Conservation (phyloP, 2,329 filamentous ascomycete genomes). For the Colletotrichum sp. region DNA sequence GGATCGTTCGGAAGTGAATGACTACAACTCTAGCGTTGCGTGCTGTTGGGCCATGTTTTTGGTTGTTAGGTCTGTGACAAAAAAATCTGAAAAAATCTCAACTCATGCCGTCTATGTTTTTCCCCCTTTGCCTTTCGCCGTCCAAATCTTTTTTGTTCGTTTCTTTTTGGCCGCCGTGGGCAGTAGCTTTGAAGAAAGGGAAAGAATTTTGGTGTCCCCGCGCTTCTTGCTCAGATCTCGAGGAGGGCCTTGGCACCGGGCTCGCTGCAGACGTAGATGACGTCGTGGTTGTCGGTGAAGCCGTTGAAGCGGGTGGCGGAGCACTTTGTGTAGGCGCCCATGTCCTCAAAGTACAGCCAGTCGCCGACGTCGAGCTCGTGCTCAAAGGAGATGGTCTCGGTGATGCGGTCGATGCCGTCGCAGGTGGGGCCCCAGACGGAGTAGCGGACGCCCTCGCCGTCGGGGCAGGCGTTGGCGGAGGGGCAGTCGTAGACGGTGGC, state of each 20-base stretch:
- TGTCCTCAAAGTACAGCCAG: conserved; percentile 98
- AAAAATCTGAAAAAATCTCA: not conserved
- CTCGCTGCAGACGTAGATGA: conserved; percentile 95
- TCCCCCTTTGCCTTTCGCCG: not conserved
- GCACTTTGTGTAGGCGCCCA: conserved; percentile 99
- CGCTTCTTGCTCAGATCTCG: conserved; percentile 24
- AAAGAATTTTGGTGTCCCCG: not conserved
- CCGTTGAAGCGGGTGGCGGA: conserved; percentile 98
- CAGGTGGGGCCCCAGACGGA: conserved; percentile 98
- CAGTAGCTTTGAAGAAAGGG: not conserved
- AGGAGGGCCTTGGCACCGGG: conserved; percentile 81
- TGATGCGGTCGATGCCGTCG: conserved; percentile 96
- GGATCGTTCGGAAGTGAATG: not conserved
- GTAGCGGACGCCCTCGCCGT: conserved; percentile 72
- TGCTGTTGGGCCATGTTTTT: not conserved
- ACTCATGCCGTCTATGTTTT: not conserved
- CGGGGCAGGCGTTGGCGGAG: conserved; percentile 50
- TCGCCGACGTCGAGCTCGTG: conserved; percentile 88
- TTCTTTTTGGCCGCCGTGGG: not conserved
- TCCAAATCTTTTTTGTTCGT: not conserved
- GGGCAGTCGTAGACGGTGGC: conserved; percentile 63
- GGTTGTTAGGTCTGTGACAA: not conserved
- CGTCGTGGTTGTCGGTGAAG: conserved; percentile 90
- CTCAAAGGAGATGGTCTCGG: conserved; percentile 77
- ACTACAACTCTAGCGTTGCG: not conserved